Evolutionary conservation across 2,329 filamentous ascomycete genomes (phyloP).

Genomic region (Calycina herbarum): DNA sequence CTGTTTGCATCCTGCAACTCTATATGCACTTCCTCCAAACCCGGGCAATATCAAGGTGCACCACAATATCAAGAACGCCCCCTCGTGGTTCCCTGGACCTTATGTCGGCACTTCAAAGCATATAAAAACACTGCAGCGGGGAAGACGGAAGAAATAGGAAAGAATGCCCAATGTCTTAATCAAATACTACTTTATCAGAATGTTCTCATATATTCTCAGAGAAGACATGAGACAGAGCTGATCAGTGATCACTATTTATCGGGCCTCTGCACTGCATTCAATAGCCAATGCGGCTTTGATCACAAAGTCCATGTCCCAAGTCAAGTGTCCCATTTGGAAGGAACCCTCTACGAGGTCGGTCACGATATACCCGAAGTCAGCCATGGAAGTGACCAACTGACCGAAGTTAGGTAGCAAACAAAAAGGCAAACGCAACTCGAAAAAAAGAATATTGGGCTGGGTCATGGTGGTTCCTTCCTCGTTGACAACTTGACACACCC

Average conservation of each 20-base stretch:
- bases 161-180: neutral
- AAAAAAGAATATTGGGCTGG: no score
- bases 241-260: neutral
- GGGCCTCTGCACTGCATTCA: no score
- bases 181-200: neutral
- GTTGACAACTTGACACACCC: no score
- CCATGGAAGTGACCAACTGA: neutral
- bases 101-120: neutral
- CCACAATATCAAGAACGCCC: neutral
- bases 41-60: neutral
- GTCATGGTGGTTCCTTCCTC: no score
- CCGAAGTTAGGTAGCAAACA: no score
- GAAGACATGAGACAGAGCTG: neutral
- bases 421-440: no score
- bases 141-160: neutral
- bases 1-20: neutral
- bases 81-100: neutral
- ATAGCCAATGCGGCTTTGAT: neutral
- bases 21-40: neutral
- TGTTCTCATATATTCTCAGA: neutral
- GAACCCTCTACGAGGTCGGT: neutral
- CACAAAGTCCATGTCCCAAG: neutral
- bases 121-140: neutral
- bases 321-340: neutral
- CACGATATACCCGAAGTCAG: neutral